Evolutionary conservation across 306 rosid species (phyloP), one percentile per base, ranked within the genome.

Genomic region (Gynostemma pentaphyllum): DNA sequence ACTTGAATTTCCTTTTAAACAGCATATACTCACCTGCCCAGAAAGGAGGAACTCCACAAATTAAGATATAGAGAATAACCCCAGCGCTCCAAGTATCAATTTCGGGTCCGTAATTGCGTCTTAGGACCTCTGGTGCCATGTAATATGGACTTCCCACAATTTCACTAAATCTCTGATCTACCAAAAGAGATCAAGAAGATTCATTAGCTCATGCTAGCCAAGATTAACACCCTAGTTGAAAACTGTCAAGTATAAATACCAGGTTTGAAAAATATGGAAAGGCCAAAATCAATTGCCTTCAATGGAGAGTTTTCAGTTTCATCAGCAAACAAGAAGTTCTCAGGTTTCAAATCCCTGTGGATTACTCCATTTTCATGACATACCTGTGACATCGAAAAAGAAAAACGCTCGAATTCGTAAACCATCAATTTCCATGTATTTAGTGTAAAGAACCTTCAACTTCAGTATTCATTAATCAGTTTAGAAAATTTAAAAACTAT

Each of bases 61-160:
- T 88, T 45, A 90, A 77, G 66, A 90, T 90, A 41, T 91, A 92
- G 21, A 92, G 95, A 68, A 92, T 92, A 4, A 92, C 96, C 10
- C 98, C 98, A 14, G 96, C 79, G 66, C 96, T 92, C 98, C 98
- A 92, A 2, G 88, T 80, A 78, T 92, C 98, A 41, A 88, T 69
- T 74, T 88, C 95, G n/a, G 77, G 85, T 32, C 95, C 95, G 22
- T 88, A 92, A 75, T 86, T 84, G 12, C 95, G 85, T 69, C 94
- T 80, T 18, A 92, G 68, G 2, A 92, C 96, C 73, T 92, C 98
- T 0, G 98, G 98, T 69, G 98, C 98, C 98, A 92, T 92, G 82
- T 92, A 92, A 79, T 92, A 92, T 41, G 98, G 98, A 68, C 98
- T 92, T 72, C 98, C 98, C 50, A 92, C 98, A 63, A 92, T 88